These are phyloP conservation scores for Fragaria iinumae DNA, from an alignment of 306 rosid species.

Conservation along the genomic window DNA sequence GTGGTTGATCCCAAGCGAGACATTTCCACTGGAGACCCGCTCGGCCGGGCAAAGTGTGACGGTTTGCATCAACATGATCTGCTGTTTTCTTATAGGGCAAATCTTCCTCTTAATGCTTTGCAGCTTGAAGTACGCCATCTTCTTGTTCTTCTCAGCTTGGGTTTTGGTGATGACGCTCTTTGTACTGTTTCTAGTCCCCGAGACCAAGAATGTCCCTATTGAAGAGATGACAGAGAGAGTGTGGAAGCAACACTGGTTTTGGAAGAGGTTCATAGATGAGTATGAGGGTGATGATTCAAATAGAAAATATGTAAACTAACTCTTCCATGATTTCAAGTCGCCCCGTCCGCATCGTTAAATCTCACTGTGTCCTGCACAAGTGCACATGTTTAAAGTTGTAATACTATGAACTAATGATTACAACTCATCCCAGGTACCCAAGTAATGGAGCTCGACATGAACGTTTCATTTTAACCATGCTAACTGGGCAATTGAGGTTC, in stretches of 20 bases:
- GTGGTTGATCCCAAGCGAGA: slow-evolving; percentile 88
- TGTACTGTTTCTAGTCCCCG: slow-evolving; percentile 61
- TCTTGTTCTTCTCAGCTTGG: slow-evolving; percentile 82
- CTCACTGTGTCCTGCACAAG: background rate
- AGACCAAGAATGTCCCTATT: slow-evolving; percentile 78
- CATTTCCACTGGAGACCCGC: slow-evolving; percentile 71
- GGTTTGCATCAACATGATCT: slow-evolving; percentile 62
- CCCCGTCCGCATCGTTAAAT: background rate
- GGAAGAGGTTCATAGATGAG: slow-evolving; percentile 61
- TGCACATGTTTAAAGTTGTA: background rate
- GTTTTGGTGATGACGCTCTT: slow-evolving; percentile 56
- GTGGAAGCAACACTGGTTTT: slow-evolving; percentile 79
- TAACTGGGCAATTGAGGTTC: too few species aligned
- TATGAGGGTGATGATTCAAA: slow-evolving; percentile 3
- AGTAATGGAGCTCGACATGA: too few species aligned
- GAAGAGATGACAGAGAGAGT: slow-evolving; percentile 78
- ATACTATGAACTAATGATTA: background rate
- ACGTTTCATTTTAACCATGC: too few species aligned
- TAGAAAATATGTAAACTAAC: background rate
- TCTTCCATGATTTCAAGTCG: background rate
- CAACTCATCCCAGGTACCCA: too few species aligned
- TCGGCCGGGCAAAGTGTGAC: slow-evolving; percentile 77
- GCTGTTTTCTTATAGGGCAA: slow-evolving; percentile 71
- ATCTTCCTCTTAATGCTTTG: slow-evolving; percentile 82
- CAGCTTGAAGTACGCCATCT: slow-evolving; percentile 61